Evolutionary conservation across 139 green algal species (phyloP).

Genomic region (Auxenochlorella pyrenoidosa): DNA sequence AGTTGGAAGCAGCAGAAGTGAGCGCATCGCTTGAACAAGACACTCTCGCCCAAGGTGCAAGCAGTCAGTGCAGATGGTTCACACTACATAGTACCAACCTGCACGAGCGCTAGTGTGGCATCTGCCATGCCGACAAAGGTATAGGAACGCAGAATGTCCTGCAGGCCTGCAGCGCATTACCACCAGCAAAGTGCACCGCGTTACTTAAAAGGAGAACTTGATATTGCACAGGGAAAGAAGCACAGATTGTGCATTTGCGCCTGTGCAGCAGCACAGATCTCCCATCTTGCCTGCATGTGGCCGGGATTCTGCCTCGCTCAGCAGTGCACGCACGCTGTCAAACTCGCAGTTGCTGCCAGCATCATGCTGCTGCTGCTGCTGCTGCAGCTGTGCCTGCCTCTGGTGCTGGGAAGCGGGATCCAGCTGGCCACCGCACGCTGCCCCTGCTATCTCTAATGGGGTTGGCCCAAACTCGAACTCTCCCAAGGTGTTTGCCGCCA

Average conservation of each 20-base stretch:
- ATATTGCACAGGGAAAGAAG: no score
- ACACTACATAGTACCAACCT: neutral
- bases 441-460: conserved; percentile 39
- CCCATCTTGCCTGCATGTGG: neutral
- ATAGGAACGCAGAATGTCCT: conserved; percentile 71
- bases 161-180: conserved; percentile 53
- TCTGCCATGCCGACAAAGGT: conserved; percentile 89
- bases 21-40: neutral
- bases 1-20: neutral
- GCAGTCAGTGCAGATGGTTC: neutral
- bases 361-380: conserved; percentile 10
- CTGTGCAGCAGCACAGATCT: no score
- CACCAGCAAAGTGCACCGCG: neutral
- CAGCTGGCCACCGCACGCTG: neutral
- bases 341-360: neutral
- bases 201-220: neutral
- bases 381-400: neutral
- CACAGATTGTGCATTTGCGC: no score
- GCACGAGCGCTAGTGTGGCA: conserved; percentile 66
- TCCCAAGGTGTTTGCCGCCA: no score
- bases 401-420: neutral
- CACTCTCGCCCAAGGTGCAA: neutral
- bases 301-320: conserved; percentile 56
- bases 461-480: conserved; percentile 39
- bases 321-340: conserved; percentile 55